Evolutionary conservation across 257 asterid genomes (phyloP).

Genomic region (Solanum gandarillasii): DNA sequence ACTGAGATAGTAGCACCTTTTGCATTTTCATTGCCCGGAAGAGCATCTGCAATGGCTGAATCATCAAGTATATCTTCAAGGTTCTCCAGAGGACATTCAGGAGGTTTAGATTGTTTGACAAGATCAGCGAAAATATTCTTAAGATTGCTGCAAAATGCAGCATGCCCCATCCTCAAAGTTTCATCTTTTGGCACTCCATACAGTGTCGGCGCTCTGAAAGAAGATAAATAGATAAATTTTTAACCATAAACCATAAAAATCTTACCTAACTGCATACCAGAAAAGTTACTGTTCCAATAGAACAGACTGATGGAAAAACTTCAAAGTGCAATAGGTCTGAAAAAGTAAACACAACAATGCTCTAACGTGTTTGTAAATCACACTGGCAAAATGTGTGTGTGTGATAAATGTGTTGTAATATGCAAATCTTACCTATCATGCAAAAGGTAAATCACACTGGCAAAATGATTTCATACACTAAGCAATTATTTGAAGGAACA

Average conservation of each 20-base stretch:
- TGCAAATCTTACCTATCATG: not conserved
- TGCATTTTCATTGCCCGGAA: not conserved
- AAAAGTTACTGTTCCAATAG: not conserved
- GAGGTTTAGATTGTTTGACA: conserved; percentile 64
- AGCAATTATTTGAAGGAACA: not conserved
- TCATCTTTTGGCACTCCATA: conserved; percentile 92
- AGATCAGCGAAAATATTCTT: conserved; percentile 83
- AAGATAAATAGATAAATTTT: not conserved
- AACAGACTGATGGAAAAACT: not conserved
- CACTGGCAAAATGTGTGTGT: not conserved
- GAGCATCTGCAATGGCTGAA: conserved; percentile 18
- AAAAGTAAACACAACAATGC: not conserved
- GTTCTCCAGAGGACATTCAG: conserved; percentile 36
- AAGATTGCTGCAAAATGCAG: conserved; percentile 69
- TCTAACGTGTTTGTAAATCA: not conserved
- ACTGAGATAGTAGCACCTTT: not conserved
- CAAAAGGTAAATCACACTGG: not conserved
- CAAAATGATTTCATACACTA: not conserved
- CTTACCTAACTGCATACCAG: not conserved
- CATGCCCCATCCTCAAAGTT: conserved; percentile 83
- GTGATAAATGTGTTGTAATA: not conserved
- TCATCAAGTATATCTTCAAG: conserved; percentile 27
- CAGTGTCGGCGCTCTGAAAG: conserved; percentile 67
- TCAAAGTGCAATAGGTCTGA: not conserved
- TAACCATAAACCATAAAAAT: not conserved